Conservation (phyloP, 1,284 basidiomycete genomes). For the Pseudomicrostroma phylloplanum region DNA sequence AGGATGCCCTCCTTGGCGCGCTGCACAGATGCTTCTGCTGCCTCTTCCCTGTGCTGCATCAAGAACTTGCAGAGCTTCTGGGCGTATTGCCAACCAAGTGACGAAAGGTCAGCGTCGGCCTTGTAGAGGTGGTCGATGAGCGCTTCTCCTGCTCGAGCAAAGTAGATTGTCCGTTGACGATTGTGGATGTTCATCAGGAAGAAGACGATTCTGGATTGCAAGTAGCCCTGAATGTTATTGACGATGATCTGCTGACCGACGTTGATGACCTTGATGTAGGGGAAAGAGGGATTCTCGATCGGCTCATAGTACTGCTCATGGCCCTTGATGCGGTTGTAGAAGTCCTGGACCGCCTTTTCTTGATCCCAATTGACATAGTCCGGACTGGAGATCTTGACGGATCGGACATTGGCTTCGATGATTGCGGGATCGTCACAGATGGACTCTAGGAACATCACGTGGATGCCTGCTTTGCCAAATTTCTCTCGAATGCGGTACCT, state of each 20-base stretch:
- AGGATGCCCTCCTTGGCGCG: constrained; percentile 8
- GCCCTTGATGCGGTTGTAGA: constrained; percentile 78
- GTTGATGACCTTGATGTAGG: constrained; percentile 93
- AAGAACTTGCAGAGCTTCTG: constrained; percentile 56
- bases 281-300: constrained; percentile 65
- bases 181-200: constrained; percentile 99
- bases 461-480: constrained; percentile 65
- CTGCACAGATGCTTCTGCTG: constrained; percentile 20
- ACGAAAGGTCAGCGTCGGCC: constrained; percentile 18
- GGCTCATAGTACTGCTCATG: constrained; percentile 85
- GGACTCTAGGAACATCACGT: constrained; percentile 74
- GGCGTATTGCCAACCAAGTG: constrained; percentile 72
- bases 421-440: constrained; percentile 66
- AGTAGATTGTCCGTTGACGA: constrained; percentile 68
- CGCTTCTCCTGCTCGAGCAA: constrained; percentile 48
- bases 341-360: constrained; percentile 82
- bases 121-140: constrained; percentile 98
- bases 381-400: constrained; percentile 94
- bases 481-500: constrained; percentile 71
- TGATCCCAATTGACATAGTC: constrained; percentile 91
- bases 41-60: constrained; percentile 37
- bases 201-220: constrained; percentile 83
- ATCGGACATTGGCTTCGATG: constrained; percentile 87
- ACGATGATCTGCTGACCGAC: constrained; percentile 58
- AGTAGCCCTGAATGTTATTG: constrained; percentile 76